phyloP scores from a whole-genome alignment of 1,139 yeast species.

The Casaregolazyma lundiana region DNA sequence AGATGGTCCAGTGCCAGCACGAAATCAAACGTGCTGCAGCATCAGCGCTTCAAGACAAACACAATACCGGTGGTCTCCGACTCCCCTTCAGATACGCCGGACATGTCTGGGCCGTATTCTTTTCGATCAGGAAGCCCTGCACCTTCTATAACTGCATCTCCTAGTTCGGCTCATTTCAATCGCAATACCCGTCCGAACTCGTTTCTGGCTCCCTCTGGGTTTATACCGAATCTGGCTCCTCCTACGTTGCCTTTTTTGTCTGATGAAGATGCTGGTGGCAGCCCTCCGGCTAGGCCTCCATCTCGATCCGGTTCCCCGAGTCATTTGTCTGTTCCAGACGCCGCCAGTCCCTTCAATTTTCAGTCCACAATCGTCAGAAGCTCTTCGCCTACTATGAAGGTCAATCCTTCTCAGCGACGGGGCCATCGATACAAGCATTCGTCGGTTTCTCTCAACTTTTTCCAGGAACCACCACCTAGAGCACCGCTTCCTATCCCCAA shows the following conservation, averaged over 20 bases:
- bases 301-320: slow-evolving; percentile 1
- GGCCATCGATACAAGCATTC: slow-evolving; percentile 96
- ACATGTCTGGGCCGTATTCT: not conserved
- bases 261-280: slow-evolving; percentile 2
- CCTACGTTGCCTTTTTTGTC: slow-evolving; percentile 5
- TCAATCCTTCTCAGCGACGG: slow-evolving; percentile 55
- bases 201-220: not conserved
- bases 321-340: slow-evolving; percentile 1
- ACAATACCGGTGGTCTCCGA: slow-evolving; percentile 5
- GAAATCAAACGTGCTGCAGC: slow-evolving; percentile 3
- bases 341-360: slow-evolving; percentile 35
- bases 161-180: not conserved
- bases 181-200: not conserved
- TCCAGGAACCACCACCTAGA: slow-evolving; percentile 82
- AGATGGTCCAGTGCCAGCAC: slow-evolving; percentile 2
- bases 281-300: slow-evolving; percentile 7
- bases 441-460: slow-evolving; percentile 93
- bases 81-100: not conserved
- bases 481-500: slow-evolving; percentile 71
- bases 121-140: not conserved
- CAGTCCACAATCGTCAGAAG: slow-evolving; percentile 26
- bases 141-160: not conserved
- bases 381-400: slow-evolving; percentile 20
- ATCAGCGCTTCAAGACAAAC: slow-evolving; percentile 7
- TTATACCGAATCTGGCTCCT: slow-evolving; percentile 11